Base-by-base conservation (phyloP, 352 stramenopile genomes). In the Thalassiosira mediterranea region DNA sequence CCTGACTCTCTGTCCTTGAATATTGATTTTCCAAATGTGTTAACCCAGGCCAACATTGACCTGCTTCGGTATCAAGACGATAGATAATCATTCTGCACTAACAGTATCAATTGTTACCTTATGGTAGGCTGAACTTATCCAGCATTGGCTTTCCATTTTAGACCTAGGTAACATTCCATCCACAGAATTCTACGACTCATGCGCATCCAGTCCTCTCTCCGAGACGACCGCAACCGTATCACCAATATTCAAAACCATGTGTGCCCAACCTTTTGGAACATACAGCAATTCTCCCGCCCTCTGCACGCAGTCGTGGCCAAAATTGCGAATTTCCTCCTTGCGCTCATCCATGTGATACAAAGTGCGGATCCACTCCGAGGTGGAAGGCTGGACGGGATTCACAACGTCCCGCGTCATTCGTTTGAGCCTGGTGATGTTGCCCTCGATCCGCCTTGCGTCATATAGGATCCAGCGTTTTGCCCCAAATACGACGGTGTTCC, bases 201-300 rank as follows among this genome's bases (percentile, higher is more conserved):
- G n/a, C n/a, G n/a, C 65, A 61, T 63, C 57, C 46, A 79, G 47
- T 28, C 61, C 70, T 62, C 60, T 73, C 28, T 79, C 70, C 31
- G 70, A 79, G 59, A 79, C 82, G 53, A 89, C 67, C 54, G 78
- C 82, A 46, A 89, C 76, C 29, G 70, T 80, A 70, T 89, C 82
- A 38, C 78, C 82, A 71, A 89, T 77, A 72, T 89, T 89, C 7
- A 88, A 62, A n/a, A 84, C 84, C 75, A 82, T 95, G 62, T 98
- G 95, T 64, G 96, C 97, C 95, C 95, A 98, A 26, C 94, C 96
- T 17, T 91, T 90, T 40, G 95, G 95, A 23, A 98, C 79, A 63
- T 96, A 98, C 15, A 98, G 81, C 87, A 98, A 95, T 26, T 98
- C 94, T 23, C 95, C 95, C 5, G 88, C 92, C 44, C 62, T 49